A percentile compares a stretch with the other conserved stretches of the same genome.
phyloP scores from a whole-genome alignment of 768 basidiomycete genomes.

The Boletus bicolor region DNA sequence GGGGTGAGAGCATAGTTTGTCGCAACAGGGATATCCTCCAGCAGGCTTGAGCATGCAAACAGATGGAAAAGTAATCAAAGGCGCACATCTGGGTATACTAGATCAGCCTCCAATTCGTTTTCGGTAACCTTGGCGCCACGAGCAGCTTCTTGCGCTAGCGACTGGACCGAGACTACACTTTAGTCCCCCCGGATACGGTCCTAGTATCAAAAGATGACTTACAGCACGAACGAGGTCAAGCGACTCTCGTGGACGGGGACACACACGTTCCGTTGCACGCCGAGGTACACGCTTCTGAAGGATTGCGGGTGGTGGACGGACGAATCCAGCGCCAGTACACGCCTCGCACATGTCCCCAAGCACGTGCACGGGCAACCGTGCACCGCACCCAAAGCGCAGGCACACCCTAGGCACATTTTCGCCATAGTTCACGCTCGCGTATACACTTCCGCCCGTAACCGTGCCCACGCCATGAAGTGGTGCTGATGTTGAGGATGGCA shows the following conservation, averaged over 20 bases:
- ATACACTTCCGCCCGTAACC: not conserved
- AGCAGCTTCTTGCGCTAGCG: not conserved
- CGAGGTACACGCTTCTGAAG: conserved; percentile 1
- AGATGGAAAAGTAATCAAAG: not conserved
- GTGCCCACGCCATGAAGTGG: not conserved
- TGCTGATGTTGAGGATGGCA: not conserved
- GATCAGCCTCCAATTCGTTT: conserved; percentile 10
- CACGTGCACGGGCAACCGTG: not conserved
- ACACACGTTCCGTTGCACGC: not conserved
- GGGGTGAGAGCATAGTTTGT: not conserved
- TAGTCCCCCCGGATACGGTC: not conserved
- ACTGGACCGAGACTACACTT: not conserved
- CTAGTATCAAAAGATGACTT: not conserved
- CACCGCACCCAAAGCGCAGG: conserved; percentile 22
- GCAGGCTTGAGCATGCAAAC: not conserved
- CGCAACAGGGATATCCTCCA: conserved; percentile 1
- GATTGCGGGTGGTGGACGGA: not conserved
- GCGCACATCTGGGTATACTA: conserved; percentile 26
- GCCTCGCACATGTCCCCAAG: conserved; percentile 9
- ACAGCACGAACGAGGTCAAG: not conserved
- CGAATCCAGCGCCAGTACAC: conserved; percentile 11
- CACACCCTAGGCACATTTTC: not conserved
- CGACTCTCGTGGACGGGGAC: not conserved
- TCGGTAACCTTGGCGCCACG: not conserved
- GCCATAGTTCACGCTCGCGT: not conserved